Percentiles rank a stretch among this genome's conserved stretches.
Evolutionary conservation across 177 flowering plant species (phyloP).

Genomic region (Telopea speciosissima): DNA sequence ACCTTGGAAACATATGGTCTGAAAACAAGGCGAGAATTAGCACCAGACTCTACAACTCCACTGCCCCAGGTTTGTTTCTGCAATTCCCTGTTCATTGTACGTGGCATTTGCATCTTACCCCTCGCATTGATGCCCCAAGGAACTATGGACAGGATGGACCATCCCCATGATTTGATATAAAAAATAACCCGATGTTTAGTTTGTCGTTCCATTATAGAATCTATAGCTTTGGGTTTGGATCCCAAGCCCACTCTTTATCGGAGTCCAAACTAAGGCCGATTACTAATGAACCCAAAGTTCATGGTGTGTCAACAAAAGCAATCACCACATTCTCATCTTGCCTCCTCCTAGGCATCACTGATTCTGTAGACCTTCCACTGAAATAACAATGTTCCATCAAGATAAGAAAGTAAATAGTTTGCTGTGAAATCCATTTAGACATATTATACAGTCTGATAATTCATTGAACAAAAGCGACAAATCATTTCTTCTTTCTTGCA

Average conservation of each 20-base stretch:
- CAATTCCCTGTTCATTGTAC: conserved; percentile 38
- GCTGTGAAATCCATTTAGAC: no score
- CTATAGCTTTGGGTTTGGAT: conserved; percentile 15
- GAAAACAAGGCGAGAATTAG: conserved; percentile 38
- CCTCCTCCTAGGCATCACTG: neutral
- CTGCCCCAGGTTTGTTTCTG: conserved; percentile 24
- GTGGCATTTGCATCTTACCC: conserved; percentile 29
- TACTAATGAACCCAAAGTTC: conserved; percentile 34
- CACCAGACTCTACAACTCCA: conserved; percentile 15
- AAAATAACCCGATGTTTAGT: conserved; percentile 20
- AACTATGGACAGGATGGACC: conserved; percentile 46
- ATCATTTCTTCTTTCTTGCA: no score
- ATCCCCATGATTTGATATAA: conserved; percentile 39
- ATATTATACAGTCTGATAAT: no score
- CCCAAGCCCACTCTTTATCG: conserved; percentile 20
- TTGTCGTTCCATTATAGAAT: conserved; percentile 17
- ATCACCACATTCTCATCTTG: conserved; percentile 1
- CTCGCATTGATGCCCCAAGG: conserved; percentile 45
- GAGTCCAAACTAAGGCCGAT: conserved; percentile 26
- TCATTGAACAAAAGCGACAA: no score
- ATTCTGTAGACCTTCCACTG: neutral
- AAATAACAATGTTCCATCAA: neutral
- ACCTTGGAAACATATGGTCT: conserved; percentile 89
- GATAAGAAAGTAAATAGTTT: no score
- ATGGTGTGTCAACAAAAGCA: conserved; percentile 13